phyloP scores from a whole-genome alignment of 2,329 filamentous ascomycete genomes.

The Didymella pinodella region DNA sequence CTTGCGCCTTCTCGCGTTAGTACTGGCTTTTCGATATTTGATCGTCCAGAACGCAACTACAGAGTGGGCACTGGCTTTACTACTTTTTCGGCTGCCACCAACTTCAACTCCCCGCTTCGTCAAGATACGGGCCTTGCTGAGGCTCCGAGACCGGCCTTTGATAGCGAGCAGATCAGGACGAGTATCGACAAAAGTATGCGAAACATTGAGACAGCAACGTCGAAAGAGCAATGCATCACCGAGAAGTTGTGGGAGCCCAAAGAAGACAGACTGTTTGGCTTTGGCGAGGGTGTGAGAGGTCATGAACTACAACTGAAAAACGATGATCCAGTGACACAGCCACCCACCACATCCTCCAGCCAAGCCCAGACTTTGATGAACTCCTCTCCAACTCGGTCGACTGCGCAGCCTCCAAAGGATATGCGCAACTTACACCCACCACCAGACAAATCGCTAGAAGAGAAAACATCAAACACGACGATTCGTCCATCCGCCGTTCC shows the following conservation, averaged over 20 bases:
- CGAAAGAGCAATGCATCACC: slow-evolving; percentile 33
- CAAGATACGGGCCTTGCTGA: slow-evolving; percentile 49
- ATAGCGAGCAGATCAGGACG: slow-evolving; percentile 38
- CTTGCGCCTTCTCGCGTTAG: slow-evolving; percentile 35
- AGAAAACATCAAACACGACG: slow-evolving; percentile 43
- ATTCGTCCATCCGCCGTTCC: slow-evolving; percentile 39
- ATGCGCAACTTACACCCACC: not conserved
- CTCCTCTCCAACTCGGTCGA: no score
- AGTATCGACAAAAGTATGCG: slow-evolving; percentile 37
- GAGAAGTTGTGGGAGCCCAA: slow-evolving; percentile 40
- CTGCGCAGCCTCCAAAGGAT: not conserved
- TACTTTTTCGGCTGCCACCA: slow-evolving; percentile 32
- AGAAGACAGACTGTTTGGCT: slow-evolving; percentile 26
- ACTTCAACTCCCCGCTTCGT: slow-evolving; percentile 42
- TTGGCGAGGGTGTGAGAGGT: slow-evolving; percentile 30
- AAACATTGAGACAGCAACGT: slow-evolving; percentile 22
- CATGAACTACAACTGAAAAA: slow-evolving; percentile 21
- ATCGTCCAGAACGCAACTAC: slow-evolving; percentile 26
- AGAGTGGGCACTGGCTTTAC: slow-evolving; percentile 33
- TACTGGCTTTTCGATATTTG: slow-evolving; percentile 40
- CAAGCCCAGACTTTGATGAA: not conserved
- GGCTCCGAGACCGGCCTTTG: slow-evolving; percentile 28
- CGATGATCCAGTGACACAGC: not conserved
- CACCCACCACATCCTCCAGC: not conserved
- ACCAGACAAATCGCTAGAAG: slow-evolving; percentile 37